Conservation (phyloP, 139 green algal genomes). For the Pleodorina starrii region DNA sequence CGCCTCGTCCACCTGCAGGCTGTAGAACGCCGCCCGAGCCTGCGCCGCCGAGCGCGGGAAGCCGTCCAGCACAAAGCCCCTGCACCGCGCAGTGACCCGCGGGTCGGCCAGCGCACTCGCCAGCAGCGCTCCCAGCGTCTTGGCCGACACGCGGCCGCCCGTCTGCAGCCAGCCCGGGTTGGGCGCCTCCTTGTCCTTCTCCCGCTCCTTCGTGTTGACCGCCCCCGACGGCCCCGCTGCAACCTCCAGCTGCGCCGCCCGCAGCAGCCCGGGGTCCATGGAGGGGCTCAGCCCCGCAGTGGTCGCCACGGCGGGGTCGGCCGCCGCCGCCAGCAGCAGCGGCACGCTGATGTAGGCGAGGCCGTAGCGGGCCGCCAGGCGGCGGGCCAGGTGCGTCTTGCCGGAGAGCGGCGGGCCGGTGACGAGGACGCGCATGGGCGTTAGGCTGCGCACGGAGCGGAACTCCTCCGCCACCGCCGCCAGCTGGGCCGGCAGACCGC, state of each 20-base stretch:
- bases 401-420: slow-evolving; percentile 59
- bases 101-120: slow-evolving; percentile 33
- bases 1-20: slow-evolving; percentile 24
- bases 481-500: slow-evolving; percentile 47
- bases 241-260: background rate
- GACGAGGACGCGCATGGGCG: slow-evolving; percentile 62
- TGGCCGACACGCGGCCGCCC: slow-evolving; percentile 51
- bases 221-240: background rate
- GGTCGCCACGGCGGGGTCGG: slow-evolving; percentile 21
- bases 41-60: slow-evolving; percentile 48
- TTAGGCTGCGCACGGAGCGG: slow-evolving; percentile 19
- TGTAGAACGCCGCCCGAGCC: slow-evolving; percentile 56
- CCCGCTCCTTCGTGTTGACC: background rate
- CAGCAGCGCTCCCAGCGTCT: slow-evolving; percentile 52
- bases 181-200: background rate
- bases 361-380: slow-evolving; percentile 52
- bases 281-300: slow-evolving; percentile 25
- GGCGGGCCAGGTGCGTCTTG: slow-evolving; percentile 41
- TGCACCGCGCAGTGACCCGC: background rate
- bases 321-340: slow-evolving; percentile 55
- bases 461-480: slow-evolving; percentile 43
- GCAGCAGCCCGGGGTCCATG: background rate
- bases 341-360: slow-evolving; percentile 53
- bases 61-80: slow-evolving; percentile 67
- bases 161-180: background rate